Base-by-base conservation (phyloP, 371 early-diverging fungal genomes). In the Rhizopus arrhizus region DNA sequence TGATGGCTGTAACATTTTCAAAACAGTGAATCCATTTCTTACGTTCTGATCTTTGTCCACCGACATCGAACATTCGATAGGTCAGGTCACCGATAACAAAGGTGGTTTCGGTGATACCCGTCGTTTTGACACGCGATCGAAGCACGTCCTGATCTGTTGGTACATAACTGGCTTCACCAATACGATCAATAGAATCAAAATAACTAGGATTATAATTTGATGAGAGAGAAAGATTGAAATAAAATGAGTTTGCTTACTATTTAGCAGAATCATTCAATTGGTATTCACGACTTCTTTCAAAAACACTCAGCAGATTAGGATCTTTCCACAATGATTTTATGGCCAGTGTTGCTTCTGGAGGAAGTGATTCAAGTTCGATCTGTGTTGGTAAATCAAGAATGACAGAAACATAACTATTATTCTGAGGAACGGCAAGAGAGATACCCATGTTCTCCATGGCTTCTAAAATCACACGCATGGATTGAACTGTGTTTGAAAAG, bases 1-100 rank as follows among this genome's bases (percentile, higher is more conserved):
- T 76, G 38, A 97, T 86, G 0, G 96, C 92, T 10, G 95, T 96
- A 7, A 97, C 97, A 58, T 92, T 92, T 66, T 96, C 96, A 71
- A 95, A 91, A 59, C 95, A 95, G 53, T 95, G 95, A 43, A 93
- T 85, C 98, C 98, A 96, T 70, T 95, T 95, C 64, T 94, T 96
- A 57, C 98, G 86, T 64, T 94, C 94, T 32, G 90, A 88, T 22
- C 94, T 76, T 78, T 96, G 96, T 13, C 96, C 96, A 38, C 96
- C 96, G 29, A 96, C 96, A 74, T 96, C 96, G 73, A 94, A 87
- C 94, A 96, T 92, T 41, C 90, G 83, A 64, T 90, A 92, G 1
- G 90, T 91, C 41, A 93, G 66, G 33, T 87, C 76, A 15, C 87
- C 89, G 42, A 95, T 84, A 28, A 86, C 68, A 83, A 96, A 96